phyloP scores from a whole-genome alignment of 2,329 filamentous ascomycete genomes.

The Cercospora sesami region DNA sequence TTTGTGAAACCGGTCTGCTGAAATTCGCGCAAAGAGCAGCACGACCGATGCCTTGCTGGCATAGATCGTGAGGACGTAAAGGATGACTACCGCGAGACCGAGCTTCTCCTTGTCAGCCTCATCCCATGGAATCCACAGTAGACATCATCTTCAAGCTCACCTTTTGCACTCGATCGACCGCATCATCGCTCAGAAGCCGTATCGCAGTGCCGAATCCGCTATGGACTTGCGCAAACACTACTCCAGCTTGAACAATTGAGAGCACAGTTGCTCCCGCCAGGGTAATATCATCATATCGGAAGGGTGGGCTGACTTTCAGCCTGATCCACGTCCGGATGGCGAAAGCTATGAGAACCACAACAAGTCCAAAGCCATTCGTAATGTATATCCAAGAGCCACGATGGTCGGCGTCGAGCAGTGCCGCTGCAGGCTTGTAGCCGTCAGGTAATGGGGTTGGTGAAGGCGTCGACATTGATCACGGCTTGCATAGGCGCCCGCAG shows the following conservation, averaged over 20 bases:
- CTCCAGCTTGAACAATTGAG: slow-evolving; percentile 41
- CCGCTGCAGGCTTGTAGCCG: slow-evolving; percentile 20
- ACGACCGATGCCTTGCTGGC: slow-evolving; percentile 48
- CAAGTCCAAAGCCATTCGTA: slow-evolving; percentile 42
- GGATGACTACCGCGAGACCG: slow-evolving; percentile 45
- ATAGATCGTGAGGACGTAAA: slow-evolving; percentile 47
- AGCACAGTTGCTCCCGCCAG: slow-evolving; percentile 40
- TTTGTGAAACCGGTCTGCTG: slow-evolving; percentile 46
- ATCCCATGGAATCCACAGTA: background rate
- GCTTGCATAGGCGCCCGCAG: background rate
- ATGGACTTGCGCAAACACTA: slow-evolving; percentile 43
- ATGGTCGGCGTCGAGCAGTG: slow-evolving; percentile 29
- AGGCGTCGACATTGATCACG: slow-evolving; percentile 8
- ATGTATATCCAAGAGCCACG: slow-evolving; percentile 47
- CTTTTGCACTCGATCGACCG: slow-evolving; percentile 40
- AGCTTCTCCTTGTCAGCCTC: slow-evolving; percentile 30
- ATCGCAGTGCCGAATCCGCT: slow-evolving; percentile 45
- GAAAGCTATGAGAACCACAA: slow-evolving; percentile 44
- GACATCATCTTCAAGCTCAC: slow-evolving; percentile 30
- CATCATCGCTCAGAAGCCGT: slow-evolving; percentile 26
- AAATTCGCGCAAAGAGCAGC: slow-evolving; percentile 49
- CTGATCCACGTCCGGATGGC: slow-evolving; percentile 45
- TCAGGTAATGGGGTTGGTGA: slow-evolving; percentile 9
- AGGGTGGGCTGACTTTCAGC: slow-evolving; percentile 36
- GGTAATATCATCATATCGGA: slow-evolving; percentile 39